phyloP scores from a whole-genome alignment of 2,329 filamentous ascomycete genomes.

The Diplodia mutila region DNA sequence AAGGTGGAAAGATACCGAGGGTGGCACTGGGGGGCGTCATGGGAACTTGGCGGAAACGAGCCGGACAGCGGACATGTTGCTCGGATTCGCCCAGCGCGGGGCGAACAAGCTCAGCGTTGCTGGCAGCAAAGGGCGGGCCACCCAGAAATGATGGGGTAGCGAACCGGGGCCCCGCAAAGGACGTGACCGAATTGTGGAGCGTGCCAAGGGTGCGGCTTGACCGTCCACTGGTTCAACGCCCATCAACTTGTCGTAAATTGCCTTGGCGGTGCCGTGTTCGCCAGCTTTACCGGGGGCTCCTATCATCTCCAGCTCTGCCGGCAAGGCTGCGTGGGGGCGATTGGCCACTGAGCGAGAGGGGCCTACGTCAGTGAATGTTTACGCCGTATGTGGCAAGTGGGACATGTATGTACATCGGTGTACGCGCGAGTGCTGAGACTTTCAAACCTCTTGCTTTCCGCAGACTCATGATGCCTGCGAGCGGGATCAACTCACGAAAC shows the following conservation, averaged over 20 bases:
- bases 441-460: neutral
- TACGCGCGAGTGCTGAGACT: neutral
- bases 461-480: slow-evolving; percentile 3
- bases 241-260: neutral
- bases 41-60: neutral
- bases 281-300: neutral
- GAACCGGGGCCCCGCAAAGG: slow-evolving; percentile 16
- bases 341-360: too few species aligned
- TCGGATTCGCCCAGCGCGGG: slow-evolving; percentile 2
- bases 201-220: slow-evolving; percentile 17
- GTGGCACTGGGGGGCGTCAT: slow-evolving; percentile 4
- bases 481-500: neutral
- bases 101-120: neutral
- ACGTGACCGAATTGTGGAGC: slow-evolving; percentile 15
- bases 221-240: slow-evolving; percentile 1
- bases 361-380: too few species aligned
- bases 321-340: neutral
- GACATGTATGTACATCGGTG: neutral
- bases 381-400: neutral
- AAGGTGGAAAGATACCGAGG: slow-evolving; percentile 18
- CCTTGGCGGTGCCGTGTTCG: neutral
- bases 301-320: neutral
- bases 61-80: slow-evolving; percentile 9
- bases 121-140: neutral
- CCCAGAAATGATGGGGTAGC: neutral